phyloP scores from a whole-genome alignment of 1,284 basidiomycete species.

The Apiotrichum akiyoshidainum region DNA sequence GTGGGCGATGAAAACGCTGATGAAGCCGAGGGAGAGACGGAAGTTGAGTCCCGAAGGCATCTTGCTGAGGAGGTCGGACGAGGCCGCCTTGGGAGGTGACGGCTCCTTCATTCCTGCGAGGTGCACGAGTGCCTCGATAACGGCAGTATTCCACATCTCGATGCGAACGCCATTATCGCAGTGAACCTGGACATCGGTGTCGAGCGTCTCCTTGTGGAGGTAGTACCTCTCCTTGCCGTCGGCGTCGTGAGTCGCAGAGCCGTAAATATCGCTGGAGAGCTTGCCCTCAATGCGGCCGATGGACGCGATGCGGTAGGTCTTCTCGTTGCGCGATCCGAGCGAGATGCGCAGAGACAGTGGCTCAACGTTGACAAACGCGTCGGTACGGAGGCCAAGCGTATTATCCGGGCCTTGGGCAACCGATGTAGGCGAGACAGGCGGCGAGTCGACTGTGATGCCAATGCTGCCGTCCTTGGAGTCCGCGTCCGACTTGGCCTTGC shows the following conservation, averaged over 20 bases:
- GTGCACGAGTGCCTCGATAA: constrained; percentile 57
- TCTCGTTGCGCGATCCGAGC: constrained; percentile 23
- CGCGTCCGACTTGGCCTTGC: neutral
- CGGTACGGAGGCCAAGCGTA: constrained; percentile 1
- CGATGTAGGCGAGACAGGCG: neutral
- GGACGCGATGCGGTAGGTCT: constrained; percentile 31
- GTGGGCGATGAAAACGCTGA: constrained; percentile 68
- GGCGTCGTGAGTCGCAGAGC: constrained; percentile 6
- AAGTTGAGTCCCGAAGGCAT: constrained; percentile 60
- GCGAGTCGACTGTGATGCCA: neutral
- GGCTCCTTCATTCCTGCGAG: constrained; percentile 44
- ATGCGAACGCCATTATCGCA: constrained; percentile 62
- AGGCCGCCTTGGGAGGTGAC: constrained; percentile 7
- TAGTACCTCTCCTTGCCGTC: constrained; percentile 25
- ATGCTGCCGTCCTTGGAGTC: neutral
- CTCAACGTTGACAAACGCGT: constrained; percentile 29
- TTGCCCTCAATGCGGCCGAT: constrained; percentile 32
- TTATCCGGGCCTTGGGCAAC: too few species aligned
- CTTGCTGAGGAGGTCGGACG: constrained; percentile 46
- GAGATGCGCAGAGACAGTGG: constrained; percentile 37
- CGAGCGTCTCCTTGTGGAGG: constrained; percentile 51
- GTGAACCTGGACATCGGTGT: constrained; percentile 57
- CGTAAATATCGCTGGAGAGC: constrained; percentile 27
- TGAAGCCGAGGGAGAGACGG: constrained; percentile 62
- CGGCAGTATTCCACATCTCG: constrained; percentile 69